phyloP scores from a whole-genome alignment of 768 basidiomycete species.

The Tylopilus plumbeoviolaceoides region DNA sequence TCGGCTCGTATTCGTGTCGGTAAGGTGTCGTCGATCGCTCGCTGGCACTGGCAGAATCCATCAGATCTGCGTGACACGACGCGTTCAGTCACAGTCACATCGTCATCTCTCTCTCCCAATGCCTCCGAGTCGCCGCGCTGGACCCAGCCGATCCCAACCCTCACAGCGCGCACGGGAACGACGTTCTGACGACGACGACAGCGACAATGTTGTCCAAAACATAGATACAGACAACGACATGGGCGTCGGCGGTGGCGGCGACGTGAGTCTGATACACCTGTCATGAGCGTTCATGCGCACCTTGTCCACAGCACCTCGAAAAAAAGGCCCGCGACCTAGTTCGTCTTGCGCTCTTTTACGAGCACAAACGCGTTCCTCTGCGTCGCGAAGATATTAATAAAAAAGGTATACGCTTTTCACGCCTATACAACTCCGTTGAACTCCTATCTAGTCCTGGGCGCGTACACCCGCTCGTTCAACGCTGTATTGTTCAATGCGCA shows the following conservation, averaged over 20 bases:
- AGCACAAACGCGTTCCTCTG: slow-evolving; percentile 63
- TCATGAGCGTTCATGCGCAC: not conserved
- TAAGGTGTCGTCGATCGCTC: no score
- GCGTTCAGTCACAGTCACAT: not conserved
- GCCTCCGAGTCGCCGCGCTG: slow-evolving; percentile 14
- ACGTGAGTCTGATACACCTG: slow-evolving; percentile 7
- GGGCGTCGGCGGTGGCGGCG: slow-evolving; percentile 29
- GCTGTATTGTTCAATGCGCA: slow-evolving; percentile 63
- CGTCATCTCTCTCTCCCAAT: not conserved
- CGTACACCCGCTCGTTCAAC: slow-evolving; percentile 56
- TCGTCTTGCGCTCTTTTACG: slow-evolving; percentile 76
- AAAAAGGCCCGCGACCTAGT: slow-evolving; percentile 70
- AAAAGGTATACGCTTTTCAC: slow-evolving; percentile 49
- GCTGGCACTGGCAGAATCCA: no score
- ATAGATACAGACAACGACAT: slow-evolving; percentile 30
- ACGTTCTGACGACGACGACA: slow-evolving; percentile 32
- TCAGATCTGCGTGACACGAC: slow-evolving; percentile 34
- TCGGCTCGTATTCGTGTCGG: no score
- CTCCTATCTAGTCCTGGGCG: slow-evolving; percentile 40
- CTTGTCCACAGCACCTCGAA: slow-evolving; percentile 49
- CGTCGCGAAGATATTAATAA: slow-evolving; percentile 84
- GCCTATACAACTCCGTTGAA: not conserved
- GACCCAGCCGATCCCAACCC: slow-evolving; percentile 10
- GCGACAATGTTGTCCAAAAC: slow-evolving; percentile 21
- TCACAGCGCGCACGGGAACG: slow-evolving; percentile 33